These are phyloP conservation scores for Wickerhamiella australiensis DNA, from an alignment of 805 yeast species.

Conservation along the genomic window DNA sequence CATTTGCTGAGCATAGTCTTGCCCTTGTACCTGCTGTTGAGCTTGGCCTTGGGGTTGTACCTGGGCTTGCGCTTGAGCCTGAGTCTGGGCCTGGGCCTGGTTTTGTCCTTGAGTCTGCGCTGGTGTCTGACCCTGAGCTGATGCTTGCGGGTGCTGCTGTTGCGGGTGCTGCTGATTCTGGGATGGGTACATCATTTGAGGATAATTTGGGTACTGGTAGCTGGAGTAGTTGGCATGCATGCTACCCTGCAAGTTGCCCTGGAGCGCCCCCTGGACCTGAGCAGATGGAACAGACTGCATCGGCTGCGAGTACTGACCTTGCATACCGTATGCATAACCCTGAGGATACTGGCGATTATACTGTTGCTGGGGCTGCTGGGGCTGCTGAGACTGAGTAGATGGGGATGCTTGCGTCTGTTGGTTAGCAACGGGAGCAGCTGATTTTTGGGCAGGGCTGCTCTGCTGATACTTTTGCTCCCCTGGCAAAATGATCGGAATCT, in stretches of 20 bases:
- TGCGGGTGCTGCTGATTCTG: conserved; percentile 11
- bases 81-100: conserved; percentile 10
- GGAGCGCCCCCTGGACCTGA: conserved; percentile 6
- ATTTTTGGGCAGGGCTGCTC: conserved; percentile 6
- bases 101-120: neutral
- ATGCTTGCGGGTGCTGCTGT: conserved; percentile 1
- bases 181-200: conserved; percentile 14
- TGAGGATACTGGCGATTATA: conserved; percentile 5
- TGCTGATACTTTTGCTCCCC: conserved; percentile 11
- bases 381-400: conserved; percentile 5
- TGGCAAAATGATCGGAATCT: conserved; percentile 8
- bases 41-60: neutral
- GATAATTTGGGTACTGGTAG: conserved; percentile 11
- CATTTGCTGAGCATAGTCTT: conserved; percentile 5
- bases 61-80: conserved; percentile 1
- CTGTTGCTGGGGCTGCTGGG: conserved; percentile 11
- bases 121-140: neutral
- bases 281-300: conserved; percentile 6
- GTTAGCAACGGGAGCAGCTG: neutral
- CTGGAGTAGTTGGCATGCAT: conserved; percentile 8
- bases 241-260: conserved; percentile 12
- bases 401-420: neutral
- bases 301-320: neutral
- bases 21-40: neutral
- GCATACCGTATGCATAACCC: conserved; percentile 4